These are phyloP conservation scores for Staphylotrichum tortipilum DNA, from an alignment of 495 filamentous ascomycete genomes.

Conservation along the genomic window DNA sequence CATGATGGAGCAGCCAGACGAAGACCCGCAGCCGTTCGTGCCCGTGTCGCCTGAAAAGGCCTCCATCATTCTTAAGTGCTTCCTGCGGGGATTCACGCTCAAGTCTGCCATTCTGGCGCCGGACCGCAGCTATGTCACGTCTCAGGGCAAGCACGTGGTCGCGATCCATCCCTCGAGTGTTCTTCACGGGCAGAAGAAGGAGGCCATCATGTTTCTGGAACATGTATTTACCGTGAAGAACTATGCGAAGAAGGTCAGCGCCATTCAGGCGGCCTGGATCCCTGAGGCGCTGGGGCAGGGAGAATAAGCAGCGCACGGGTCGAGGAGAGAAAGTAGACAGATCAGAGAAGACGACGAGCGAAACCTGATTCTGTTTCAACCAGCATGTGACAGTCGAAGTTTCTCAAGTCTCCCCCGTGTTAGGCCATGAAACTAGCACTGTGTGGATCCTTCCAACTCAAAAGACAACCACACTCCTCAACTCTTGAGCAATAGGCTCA, in stretches of 20 bases:
- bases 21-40: constrained; percentile 42
- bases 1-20: constrained; percentile 32
- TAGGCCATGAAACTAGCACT: background rate
- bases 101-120: constrained; percentile 78
- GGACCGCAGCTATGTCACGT: constrained; percentile 78
- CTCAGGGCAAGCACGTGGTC: constrained; percentile 75
- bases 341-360: too few species aligned
- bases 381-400: too few species aligned
- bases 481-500: too few species aligned
- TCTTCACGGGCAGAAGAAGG: constrained; percentile 75
- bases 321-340: background rate
- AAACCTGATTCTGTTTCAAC: too few species aligned
- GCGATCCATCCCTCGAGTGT: constrained; percentile 84
- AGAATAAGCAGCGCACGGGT: background rate
- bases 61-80: constrained; percentile 61
- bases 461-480: too few species aligned
- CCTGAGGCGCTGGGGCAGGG: constrained; percentile 51
- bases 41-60: constrained; percentile 45
- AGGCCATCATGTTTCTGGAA: constrained; percentile 93
- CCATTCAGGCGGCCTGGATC: constrained; percentile 82
- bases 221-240: constrained; percentile 90
- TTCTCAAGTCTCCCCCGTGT: background rate
- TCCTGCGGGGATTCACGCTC: constrained; percentile 68
- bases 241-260: constrained; percentile 83
- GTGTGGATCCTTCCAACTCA: background rate